Percentiles rank a stretch among this genome's conserved stretches.
Evolutionary conservation across 768 basidiomycete genomes (phyloP).

Genomic region (Lyophyllum semitale): DNA sequence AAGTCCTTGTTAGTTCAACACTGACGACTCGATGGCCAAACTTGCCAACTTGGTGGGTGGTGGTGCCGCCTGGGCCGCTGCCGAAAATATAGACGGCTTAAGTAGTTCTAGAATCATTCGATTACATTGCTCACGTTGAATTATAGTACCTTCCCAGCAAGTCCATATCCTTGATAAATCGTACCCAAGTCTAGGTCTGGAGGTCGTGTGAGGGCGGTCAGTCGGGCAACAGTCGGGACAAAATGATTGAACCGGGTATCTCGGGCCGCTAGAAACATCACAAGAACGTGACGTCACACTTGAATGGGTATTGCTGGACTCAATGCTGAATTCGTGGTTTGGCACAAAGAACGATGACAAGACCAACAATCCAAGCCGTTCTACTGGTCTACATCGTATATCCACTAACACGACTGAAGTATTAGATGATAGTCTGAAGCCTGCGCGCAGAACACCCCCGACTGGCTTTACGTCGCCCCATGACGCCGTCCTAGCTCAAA

Average conservation of each 20-base stretch:
- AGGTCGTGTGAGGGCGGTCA: too few relatives aligned
- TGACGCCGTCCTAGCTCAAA: conserved; percentile 59
- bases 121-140: too few relatives aligned
- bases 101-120: too few relatives aligned
- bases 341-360: conserved; percentile 6
- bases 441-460: not conserved
- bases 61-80: too few relatives aligned
- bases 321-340: conserved; percentile 11
- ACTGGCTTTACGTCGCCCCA: conserved; percentile 53
- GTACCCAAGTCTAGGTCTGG: too few relatives aligned
- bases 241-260: not conserved
- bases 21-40: not conserved
- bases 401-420: not conserved
- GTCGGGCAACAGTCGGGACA: too few relatives aligned
- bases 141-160: too few relatives aligned
- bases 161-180: too few relatives aligned
- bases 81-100: too few relatives aligned
- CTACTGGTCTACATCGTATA: not conserved
- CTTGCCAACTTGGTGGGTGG: not conserved
- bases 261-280: not conserved
- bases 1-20: not conserved
- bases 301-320: not conserved
- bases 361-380: not conserved
- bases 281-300: conserved; percentile 3
- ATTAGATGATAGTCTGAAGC: conserved; percentile 1